These are phyloP conservation scores for Thuidium tamariscinum DNA, from an alignment of 225 moss, liverwort and hornwort genomes.

Conservation along the genomic window DNA sequence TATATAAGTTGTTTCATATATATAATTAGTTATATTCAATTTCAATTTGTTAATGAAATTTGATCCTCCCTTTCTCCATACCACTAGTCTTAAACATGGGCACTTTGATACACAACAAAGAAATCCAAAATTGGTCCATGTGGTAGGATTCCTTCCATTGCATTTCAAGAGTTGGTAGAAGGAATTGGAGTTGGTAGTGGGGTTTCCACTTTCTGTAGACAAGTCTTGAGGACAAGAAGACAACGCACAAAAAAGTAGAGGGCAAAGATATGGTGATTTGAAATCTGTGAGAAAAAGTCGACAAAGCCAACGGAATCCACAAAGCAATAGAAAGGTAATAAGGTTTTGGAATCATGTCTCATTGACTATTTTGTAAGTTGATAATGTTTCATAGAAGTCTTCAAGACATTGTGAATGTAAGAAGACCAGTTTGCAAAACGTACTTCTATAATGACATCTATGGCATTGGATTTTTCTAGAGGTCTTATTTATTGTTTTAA, in stretches of 20 bases:
- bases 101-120: no score
- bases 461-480: no score
- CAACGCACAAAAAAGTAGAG: neutral
- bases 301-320: no score
- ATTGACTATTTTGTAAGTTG: neutral
- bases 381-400: neutral
- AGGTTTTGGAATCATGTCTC: neutral
- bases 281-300: neutral
- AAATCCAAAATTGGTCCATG: no score
- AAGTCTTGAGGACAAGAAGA: no score
- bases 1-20: neutral
- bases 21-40: neutral
- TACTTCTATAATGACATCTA: rapidly evolving
- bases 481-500: neutral
- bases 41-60: neutral
- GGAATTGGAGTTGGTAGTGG: neutral
- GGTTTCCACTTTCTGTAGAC: neutral
- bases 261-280: neutral
- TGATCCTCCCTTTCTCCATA: neutral
- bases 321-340: neutral
- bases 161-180: no score
- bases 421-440: no score
- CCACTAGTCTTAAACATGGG: neutral
- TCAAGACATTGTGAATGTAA: rapidly evolving
- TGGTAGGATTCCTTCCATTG: no score